Conservation (phyloP, 2,329 filamentous ascomycete species). For the Cordyceps cateniannulata region DNA sequence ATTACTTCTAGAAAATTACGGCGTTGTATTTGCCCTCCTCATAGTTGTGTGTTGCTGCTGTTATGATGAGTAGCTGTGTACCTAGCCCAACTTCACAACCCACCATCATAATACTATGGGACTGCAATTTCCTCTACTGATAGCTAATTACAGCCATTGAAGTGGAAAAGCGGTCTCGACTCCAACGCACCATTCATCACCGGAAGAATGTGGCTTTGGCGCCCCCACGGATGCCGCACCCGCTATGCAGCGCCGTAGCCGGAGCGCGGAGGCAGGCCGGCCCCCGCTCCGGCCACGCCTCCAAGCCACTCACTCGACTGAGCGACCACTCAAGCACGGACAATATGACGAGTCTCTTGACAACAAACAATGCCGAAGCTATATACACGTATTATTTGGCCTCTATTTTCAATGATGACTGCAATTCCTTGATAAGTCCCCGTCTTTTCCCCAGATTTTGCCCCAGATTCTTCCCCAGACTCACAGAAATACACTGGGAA, state of each 20-base stretch:
- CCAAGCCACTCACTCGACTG: not conserved
- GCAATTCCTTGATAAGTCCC: not conserved
- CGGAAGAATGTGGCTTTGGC: not conserved
- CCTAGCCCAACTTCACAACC: too few species aligned
- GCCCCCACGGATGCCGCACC: not conserved
- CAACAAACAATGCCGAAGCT: not conserved
- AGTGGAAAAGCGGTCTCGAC: too few species aligned
- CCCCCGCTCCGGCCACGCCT: not conserved
- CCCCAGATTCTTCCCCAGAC: not conserved
- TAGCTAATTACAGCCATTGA: too few species aligned
- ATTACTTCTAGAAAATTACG: too few species aligned
- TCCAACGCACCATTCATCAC: not conserved
- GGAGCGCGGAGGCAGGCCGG: not conserved
- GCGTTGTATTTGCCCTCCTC: too few species aligned
- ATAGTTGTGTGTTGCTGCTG: too few species aligned
- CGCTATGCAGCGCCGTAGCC: not conserved
- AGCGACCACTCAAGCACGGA: not conserved
- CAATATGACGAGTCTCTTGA: not conserved
- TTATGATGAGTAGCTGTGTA: too few species aligned
- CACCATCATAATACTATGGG: too few species aligned
- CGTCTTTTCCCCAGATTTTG: not conserved
- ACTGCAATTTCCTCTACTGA: too few species aligned
- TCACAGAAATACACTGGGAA: not conserved
- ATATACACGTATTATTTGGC: not conserved
- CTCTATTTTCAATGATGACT: not conserved